phyloP scores from a whole-genome alignment of 2,329 filamentous ascomycete species.

The Fusarium dlaminii region DNA sequence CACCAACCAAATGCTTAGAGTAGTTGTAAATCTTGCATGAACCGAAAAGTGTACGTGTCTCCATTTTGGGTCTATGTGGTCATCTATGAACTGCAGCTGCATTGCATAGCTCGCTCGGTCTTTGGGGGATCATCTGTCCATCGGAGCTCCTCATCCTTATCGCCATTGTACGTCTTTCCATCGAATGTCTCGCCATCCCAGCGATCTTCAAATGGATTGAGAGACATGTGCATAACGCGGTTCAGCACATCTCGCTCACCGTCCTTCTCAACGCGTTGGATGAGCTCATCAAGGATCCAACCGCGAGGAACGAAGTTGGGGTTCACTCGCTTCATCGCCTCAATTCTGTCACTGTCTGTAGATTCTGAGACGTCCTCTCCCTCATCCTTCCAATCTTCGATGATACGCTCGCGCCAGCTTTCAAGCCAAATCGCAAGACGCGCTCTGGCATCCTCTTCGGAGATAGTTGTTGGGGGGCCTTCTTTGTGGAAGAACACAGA shows the following conservation, averaged over 20 bases:
- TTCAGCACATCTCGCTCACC: conserved; percentile 82
- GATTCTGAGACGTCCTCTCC: conserved; percentile 49
- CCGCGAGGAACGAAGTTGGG: conserved; percentile 91
- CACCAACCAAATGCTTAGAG: conserved; percentile 15
- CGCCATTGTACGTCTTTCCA: conserved; percentile 61
- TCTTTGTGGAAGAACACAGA: conserved; percentile 83
- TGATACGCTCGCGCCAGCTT: conserved; percentile 76
- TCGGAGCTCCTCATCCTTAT: conserved; percentile 79
- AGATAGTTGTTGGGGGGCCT: conserved; percentile 66
- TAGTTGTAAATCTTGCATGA: conserved; percentile 17
- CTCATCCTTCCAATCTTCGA: conserved; percentile 78
- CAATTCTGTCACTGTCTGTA: conserved; percentile 69
- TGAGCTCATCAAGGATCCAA: conserved; percentile 95
- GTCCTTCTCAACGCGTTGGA: conserved; percentile 85
- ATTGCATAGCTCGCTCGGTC: conserved; percentile 84
- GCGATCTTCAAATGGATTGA: conserved; percentile 83
- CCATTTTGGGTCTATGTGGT: not conserved
- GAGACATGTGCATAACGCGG: conserved; percentile 81
- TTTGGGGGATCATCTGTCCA: conserved; percentile 89
- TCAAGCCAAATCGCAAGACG: conserved; percentile 82
- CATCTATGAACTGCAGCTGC: conserved; percentile 86
- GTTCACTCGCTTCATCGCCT: conserved; percentile 85
- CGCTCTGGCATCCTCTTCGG: conserved; percentile 71
- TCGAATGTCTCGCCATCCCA: conserved; percentile 68
- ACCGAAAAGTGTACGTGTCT: not conserved